Base-by-base conservation (phyloP, 2,329 filamentous ascomycete species). In the Epichloe hybrida region DNA sequence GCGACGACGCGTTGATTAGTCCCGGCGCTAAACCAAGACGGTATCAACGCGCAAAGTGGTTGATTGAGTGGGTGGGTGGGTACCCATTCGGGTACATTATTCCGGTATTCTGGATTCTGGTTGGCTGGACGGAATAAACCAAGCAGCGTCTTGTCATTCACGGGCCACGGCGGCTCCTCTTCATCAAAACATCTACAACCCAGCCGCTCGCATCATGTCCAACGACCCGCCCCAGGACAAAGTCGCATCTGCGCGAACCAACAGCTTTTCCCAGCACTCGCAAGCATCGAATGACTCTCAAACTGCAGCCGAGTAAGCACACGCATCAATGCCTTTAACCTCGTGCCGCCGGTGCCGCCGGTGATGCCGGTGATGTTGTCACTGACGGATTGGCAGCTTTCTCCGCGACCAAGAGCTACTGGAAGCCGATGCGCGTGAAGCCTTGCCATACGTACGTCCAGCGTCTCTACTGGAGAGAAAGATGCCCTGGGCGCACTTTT, bases 391-490 rank as follows among this genome's bases (percentile, higher is more conserved):
- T 7, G 13, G 5, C 51, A 91, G 86, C 31, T 97, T 94, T 64
- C 88, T 98, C 58, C 81, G 88, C 59, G 83, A 82, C 50, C 93
- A 98, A 65, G 83, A 96, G 62, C 82, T 84, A 58, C 83, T 98
- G 49, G 93, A 98, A 69, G 88, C 87, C 17, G 93, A 98, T 70
- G 93, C 93, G 45, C 88, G 90, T 59, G 91, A 98, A 73, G 87
- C 87, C 54, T 77, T 98, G 6, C 93, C 93, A 57, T 98, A 95
- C 65, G 88, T 94, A 71, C 61, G 80, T 46, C 27, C 7, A 1
- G 15, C 31, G 11, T 17, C 21, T 13, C 42, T 9, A 45, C 13
- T 1, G 34, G 17, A n/a, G 13, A n/a, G 2, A 20, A 31, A 17
- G 34, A 36, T 27, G 43, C n/a, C 45, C 13, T 21, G 17, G 17